Conservation (phyloP, 2,329 filamentous ascomycete species). For the Fusarium heterosporum region DNA sequence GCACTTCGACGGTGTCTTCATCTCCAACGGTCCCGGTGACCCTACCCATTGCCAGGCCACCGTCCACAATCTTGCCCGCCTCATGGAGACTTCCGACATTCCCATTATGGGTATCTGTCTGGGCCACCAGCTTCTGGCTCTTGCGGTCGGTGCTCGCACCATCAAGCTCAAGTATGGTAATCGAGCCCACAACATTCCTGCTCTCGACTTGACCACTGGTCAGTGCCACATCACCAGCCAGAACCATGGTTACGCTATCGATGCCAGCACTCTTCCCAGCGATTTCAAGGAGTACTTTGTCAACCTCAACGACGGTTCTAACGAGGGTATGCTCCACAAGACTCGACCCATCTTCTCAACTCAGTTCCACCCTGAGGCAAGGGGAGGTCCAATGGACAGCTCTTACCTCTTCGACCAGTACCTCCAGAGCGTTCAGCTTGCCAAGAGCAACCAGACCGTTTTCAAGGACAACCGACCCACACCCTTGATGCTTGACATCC, state of each 20-base stretch:
- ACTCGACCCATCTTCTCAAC: conserved; percentile 97
- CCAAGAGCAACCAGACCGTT: conserved; percentile 84
- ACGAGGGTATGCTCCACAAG: conserved; percentile 97
- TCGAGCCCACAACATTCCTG: conserved; percentile 98
- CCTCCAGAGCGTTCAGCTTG: conserved; percentile 86
- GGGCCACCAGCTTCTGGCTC: conserved; percentile 93
- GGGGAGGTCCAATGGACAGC: conserved; percentile 95
- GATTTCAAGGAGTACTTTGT: conserved; percentile 99
- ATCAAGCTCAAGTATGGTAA: conserved; percentile 99
- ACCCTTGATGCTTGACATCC: conserved; percentile 87
- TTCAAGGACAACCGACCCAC: conserved; percentile 90
- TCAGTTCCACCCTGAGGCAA: conserved; percentile 98
- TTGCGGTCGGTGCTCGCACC: conserved; percentile 88
- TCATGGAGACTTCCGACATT: conserved; percentile 91
- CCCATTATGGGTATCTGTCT: conserved; percentile 99
- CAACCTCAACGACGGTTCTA: conserved; percentile 97
- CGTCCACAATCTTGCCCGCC: conserved; percentile 87
- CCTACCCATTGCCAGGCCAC: conserved; percentile 96
- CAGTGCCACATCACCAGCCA: conserved; percentile 99
- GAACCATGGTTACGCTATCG: conserved; percentile 98
- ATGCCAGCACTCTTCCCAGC: conserved; percentile 80
- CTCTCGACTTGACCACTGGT: conserved; percentile 91
- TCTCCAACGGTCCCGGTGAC: conserved; percentile 98
- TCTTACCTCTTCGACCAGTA: conserved; percentile 98
- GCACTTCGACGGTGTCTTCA: conserved; percentile 98